Base-by-base conservation (phyloP, 495 filamentous ascomycete genomes). In the Penicillium canariense region DNA sequence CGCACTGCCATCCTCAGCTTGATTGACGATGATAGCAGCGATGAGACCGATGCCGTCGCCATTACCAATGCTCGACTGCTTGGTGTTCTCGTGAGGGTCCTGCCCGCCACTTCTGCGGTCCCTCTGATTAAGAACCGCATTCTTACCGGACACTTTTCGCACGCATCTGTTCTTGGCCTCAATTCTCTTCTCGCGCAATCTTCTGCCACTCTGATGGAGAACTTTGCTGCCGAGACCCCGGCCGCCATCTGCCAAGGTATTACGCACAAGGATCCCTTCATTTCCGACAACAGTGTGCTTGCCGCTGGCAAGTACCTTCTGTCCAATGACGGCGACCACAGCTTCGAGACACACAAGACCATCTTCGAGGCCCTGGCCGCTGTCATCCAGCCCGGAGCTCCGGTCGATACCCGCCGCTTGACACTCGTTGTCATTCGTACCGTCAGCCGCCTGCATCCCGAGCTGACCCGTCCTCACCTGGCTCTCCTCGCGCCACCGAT, bases 301-400 rank as follows among this genome's bases (percentile, higher is more conserved):
- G 95, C 94, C 27, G 88, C 93, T n/a, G 95, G 94, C 57, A 98
- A 98, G 72, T 96, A 88, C 68, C 81, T 98, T 9, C 80, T 98
- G 39, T 77, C 81, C 2, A 80, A 87, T 26, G 70, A 69, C 53
- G 70, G 70, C 31, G 61, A 69, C 47, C 70, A 69, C 53, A 72
- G 62, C 54, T 76, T 71, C 48, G 90, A 96, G 60, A 77, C 80
- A 18, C 86, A 82, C 54, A 94, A 92, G 67, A 73, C 82, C 11
- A 79, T 97, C 34, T 88, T 97, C 67, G 81, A 90, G 56, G 80
- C 86, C 0, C 75, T 98, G 25, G 81, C 90, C 2, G 69, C 76
- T 9, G 81, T 88, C 55, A 88, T 96, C 42, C 78, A 83, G 26
- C 89, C 90, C 0, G 91, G 90, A 50, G 80, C 79, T 26, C 81